A percentile compares a stretch with the other conserved stretches of the same genome.
phyloP scores from a whole-genome alignment of 805 yeast genomes.

The Saccharomyces cerevisiae region DNA sequence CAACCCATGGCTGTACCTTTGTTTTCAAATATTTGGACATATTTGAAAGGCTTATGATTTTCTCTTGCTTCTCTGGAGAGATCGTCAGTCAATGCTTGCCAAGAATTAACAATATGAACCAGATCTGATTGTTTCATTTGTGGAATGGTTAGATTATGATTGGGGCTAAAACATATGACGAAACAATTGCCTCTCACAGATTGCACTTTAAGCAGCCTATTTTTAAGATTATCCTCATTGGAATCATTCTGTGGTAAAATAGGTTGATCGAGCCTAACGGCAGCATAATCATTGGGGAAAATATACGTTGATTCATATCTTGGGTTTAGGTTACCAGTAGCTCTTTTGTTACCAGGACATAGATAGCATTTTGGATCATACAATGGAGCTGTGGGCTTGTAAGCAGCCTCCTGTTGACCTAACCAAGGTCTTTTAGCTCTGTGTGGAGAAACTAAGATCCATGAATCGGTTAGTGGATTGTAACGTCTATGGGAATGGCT shows the following conservation, averaged over 20 bases:
- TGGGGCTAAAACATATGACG: conserved; percentile 66
- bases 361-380: conserved; percentile 62
- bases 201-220: conserved; percentile 42
- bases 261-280: conserved; percentile 54
- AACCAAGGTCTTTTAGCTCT: conserved; percentile 76
- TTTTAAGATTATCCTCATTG: conserved; percentile 27
- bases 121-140: conserved; percentile 43
- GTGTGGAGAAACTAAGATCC: conserved; percentile 70
- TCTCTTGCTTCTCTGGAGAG: conserved; percentile 34
- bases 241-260: conserved; percentile 25
- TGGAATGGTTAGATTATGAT: conserved; percentile 60
- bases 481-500: conserved; percentile 61
- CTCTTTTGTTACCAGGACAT: conserved; percentile 64
- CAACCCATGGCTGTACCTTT: conserved; percentile 79
- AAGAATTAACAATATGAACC: conserved; percentile 44
- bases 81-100: conserved; percentile 46
- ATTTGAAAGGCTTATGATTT: conserved; percentile 40
- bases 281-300: conserved; percentile 64
- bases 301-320: conserved; percentile 48
- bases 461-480: conserved; percentile 60
- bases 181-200: conserved; percentile 61
- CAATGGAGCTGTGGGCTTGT: conserved; percentile 37
- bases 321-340: conserved; percentile 54
- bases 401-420: conserved; percentile 54
- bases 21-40: conserved; percentile 68